Percentiles rank a stretch among this genome's conserved stretches.
phyloP scores from a whole-genome alignment of 495 filamentous ascomycete species.

The Podospora sp. region DNA sequence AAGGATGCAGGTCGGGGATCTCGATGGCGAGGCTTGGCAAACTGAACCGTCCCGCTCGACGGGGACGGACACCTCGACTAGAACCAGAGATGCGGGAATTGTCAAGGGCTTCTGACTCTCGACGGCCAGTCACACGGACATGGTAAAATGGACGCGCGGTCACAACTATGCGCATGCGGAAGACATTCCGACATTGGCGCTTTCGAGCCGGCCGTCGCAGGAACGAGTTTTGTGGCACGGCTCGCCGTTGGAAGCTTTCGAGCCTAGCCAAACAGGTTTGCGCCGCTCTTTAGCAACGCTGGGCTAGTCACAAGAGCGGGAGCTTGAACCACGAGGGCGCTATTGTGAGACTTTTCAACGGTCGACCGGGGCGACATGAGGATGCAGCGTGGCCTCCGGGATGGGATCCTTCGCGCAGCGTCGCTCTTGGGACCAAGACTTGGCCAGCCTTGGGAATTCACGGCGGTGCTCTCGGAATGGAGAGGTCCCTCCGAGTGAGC shows the following conservation, averaged over 20 bases:
- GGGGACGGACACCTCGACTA: no score
- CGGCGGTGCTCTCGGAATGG: no score
- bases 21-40: not conserved
- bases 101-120: not conserved
- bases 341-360: slow-evolving; percentile 1
- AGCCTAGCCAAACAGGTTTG: not conserved
- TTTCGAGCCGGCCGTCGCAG: not conserved
- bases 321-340: not conserved
- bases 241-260: not conserved
- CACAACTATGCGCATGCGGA: not conserved
- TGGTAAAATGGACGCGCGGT: not conserved
- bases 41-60: not conserved
- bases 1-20: not conserved
- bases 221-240: not conserved
- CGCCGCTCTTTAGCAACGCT: not conserved
- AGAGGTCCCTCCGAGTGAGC: no score
- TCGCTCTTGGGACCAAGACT: not conserved
- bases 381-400: not conserved
- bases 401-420: not conserved
- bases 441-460: no score
- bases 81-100: not conserved
- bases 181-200: not conserved
- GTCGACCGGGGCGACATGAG: not conserved
- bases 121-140: not conserved
- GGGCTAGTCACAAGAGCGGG: not conserved